Conservation (phyloP, 1,284 basidiomycete species). For the Malassezia dermatis region DNA sequence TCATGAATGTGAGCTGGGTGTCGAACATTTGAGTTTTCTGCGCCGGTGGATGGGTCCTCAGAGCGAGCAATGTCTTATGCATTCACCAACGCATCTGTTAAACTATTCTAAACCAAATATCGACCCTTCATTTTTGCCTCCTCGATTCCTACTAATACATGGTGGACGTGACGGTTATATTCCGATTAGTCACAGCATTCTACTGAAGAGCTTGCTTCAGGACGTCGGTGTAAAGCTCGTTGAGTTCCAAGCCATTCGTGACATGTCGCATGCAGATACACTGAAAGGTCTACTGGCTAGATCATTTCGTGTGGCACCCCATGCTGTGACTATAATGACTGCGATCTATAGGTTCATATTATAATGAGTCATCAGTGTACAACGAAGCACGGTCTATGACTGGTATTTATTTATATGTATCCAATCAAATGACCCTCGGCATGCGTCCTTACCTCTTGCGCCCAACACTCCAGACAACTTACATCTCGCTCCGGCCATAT, state of each 20-base stretch:
- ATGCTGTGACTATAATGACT: neutral
- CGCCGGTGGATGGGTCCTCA: slow-evolving; percentile 47
- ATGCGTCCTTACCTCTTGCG: neutral
- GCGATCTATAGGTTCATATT: neutral
- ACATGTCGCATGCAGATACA: slow-evolving; percentile 35
- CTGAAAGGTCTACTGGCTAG: neutral
- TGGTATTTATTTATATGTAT: neutral
- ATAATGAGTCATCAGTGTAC: neutral
- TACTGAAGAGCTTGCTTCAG: slow-evolving; percentile 48
- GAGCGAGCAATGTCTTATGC: slow-evolving; percentile 48
- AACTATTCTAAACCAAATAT: slow-evolving; percentile 49
- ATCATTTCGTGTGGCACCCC: neutral
- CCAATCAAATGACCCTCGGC: neutral
- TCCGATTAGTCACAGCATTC: slow-evolving; percentile 46
- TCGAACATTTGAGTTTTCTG: slow-evolving; percentile 49
- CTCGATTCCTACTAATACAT: slow-evolving; percentile 49
- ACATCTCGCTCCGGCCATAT: neutral
- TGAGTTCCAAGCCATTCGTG: slow-evolving; percentile 44
- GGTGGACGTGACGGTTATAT: slow-evolving; percentile 48
- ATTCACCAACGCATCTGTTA: slow-evolving; percentile 49
- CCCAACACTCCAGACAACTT: neutral
- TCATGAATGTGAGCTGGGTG: slow-evolving; percentile 44
- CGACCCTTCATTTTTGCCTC: slow-evolving; percentile 44
- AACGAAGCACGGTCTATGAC: neutral
- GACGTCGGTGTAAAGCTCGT: slow-evolving; percentile 49